Percentiles rank a stretch among this genome's conserved stretches.
Evolutionary conservation across 495 filamentous ascomycete genomes (phyloP).

Genomic region (Neohortaea acidophila): DNA sequence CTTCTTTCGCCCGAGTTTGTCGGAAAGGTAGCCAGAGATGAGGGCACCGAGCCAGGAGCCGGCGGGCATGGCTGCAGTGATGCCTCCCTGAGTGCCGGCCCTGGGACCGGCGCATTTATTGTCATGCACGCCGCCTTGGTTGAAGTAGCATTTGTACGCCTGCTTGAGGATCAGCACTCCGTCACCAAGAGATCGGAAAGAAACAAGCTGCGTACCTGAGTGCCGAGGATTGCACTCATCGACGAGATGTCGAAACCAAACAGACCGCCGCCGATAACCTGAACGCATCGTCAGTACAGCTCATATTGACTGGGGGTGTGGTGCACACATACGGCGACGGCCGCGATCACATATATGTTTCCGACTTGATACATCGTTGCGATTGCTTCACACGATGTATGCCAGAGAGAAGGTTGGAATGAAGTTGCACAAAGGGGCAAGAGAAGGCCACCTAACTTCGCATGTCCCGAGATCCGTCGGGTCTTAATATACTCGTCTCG

Average conservation of each 20-base stretch:
- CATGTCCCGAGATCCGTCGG: too few species aligned
- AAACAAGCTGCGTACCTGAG: too few species aligned
- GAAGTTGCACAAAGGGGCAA: too few species aligned
- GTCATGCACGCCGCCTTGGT: slow-evolving; percentile 17
- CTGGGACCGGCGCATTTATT: slow-evolving; percentile 22
- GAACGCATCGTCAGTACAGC: too few species aligned
- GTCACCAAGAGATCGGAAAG: too few species aligned
- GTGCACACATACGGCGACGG: slow-evolving; percentile 58
- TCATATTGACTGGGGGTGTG: too few species aligned
- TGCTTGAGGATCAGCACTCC: too few species aligned
- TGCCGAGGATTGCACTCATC: slow-evolving; percentile 51
- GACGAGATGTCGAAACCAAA: slow-evolving; percentile 63
- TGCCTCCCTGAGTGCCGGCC: slow-evolving; percentile 25
- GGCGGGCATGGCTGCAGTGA: slow-evolving; percentile 48
- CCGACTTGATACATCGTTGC: slow-evolving; percentile 28
- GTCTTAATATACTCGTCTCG: too few species aligned
- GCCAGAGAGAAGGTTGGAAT: too few species aligned
- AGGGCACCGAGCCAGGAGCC: slow-evolving; percentile 63
- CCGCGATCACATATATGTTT: slow-evolving; percentile 61
- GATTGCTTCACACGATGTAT: too few species aligned
- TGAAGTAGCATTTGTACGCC: slow-evolving; percentile 28
- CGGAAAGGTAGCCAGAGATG: slow-evolving; percentile 49
- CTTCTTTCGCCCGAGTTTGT: slow-evolving; percentile 49
- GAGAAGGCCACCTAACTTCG: too few species aligned
- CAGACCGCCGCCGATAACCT: too few species aligned